Evolutionary conservation across 2,329 filamentous ascomycete genomes (phyloP), one percentile per base, ranked within the genome.

Genomic region (Chaetomiaceae sp.): DNA sequence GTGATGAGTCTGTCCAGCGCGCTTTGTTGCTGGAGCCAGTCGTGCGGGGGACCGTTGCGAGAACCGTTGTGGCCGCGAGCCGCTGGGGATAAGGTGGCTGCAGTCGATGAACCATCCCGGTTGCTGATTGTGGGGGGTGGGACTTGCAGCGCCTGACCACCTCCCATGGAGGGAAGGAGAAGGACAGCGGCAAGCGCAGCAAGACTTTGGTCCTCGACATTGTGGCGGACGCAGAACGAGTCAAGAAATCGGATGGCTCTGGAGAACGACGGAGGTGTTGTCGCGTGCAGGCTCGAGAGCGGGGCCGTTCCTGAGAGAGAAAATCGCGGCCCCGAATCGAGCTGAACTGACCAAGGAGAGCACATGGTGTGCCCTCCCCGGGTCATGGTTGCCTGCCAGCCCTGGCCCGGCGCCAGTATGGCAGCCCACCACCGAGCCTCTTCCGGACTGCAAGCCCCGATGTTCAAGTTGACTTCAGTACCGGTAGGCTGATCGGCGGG

Each of bases 181-280:
- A 67, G 44, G 23, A 60, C 57, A 17, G 58, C 58, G 14, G 61
- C 61, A 5, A 66, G 57, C 11, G 63, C 64, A 22, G 62, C 61
- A 23, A 60, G 45, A 36, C 58, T 59, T 39, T 65, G 61, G 38
- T 60, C 60, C 23, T 51, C 49, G 54, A 63, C 42, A 37, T 53
- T 52, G 31, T 62, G 57, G 44, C 48, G 54, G 34, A 40, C 20
- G 33, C 60, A 66, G 49, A 64, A 65, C 3, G 42, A 55, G 14
- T 47, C 40, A 22, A 66, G 59, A 54, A 58, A 64, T 45, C 50
- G 42, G 17, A 50, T 40, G 22, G 64, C 60, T 45, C 59, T 54
- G 6, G 37, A 37, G 33, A 34, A 62, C 8, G 59, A 61, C 17
- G 55, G 54, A 14, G 55, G 14, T 9, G 37, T 7, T 36, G 34